Evolutionary conservation across 805 yeast genomes (phyloP), one percentile per base, ranked within the genome.

Genomic region (Hanseniaspora guilliermondii): DNA sequence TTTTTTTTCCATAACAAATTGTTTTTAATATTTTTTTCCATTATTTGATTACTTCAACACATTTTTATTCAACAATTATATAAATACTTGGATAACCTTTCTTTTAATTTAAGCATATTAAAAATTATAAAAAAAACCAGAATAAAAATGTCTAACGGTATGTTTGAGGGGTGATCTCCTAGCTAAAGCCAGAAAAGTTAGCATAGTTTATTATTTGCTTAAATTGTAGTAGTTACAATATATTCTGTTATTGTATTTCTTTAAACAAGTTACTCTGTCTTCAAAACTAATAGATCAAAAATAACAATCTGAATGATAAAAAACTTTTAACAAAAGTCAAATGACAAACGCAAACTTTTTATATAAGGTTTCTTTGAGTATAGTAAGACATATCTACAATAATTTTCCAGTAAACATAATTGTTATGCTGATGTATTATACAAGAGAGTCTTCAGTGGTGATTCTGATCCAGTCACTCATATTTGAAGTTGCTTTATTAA

Each of bases 81-180:
- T n/a, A n/a, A n/a, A n/a, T n/a, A n/a, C n/a, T n/a, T n/a, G n/a
- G n/a, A n/a, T n/a, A n/a, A n/a, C n/a, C n/a, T n/a, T n/a, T n/a
- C n/a, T n/a, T n/a, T n/a, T n/a, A n/a, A n/a, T n/a, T n/a, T n/a
- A n/a, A n/a, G n/a, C n/a, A n/a, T 25, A 19, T 7, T 46, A 47
- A 53, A 45, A 24, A 46, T 9, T 39, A n/a, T 38, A 47, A 39
- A 30, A 27, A 53, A 55, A 57, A 56, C 55, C 59, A 59, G 53
- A 50, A 56, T 53, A 40, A 58, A 56, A 67, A 67, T 67, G 70
- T 67, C 70, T 67, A 66, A 62, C 65, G 70, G 70, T 67, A 67
- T 61, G 70, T 66, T 45, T 46, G 60, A 65, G 69, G 70, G 70
- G 70, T 67, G 70, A 64, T 66, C 59, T 66, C 70, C 70, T 63